Conservation (phyloP, 768 basidiomycete species). For the Neoboletus magnificus region DNA sequence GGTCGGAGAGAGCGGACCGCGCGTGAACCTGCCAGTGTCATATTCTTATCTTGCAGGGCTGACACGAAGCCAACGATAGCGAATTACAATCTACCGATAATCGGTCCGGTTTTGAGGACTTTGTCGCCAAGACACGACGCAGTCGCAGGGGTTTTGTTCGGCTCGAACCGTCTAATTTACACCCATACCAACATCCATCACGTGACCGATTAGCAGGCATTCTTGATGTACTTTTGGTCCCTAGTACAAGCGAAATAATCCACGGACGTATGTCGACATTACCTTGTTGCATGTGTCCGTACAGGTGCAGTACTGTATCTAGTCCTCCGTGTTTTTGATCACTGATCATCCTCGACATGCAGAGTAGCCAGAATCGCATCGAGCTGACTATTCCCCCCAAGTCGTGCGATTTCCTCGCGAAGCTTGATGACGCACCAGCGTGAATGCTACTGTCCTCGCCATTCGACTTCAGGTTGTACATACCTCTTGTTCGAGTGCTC, state of each 20-base stretch:
- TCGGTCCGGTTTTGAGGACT: not conserved
- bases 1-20: not conserved
- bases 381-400: conserved; percentile 75
- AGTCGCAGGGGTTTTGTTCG: not conserved
- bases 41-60: not conserved
- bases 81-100: not conserved
- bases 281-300: not conserved
- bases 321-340: not conserved
- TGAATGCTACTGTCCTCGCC: not conserved
- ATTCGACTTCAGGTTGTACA: not conserved
- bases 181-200: not conserved
- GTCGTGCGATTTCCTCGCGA: conserved; percentile 57
- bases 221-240: too few species aligned
- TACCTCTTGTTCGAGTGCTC: conserved; percentile 58
- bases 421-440: conserved; percentile 31
- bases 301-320: too few species aligned
- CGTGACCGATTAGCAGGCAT: not conserved
- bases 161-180: conserved; percentile 23
- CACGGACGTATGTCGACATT: not conserved
- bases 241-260: not conserved
- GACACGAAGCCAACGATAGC: not conserved
- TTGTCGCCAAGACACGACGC: not conserved
- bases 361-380: conserved; percentile 56
- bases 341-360: conserved; percentile 34
- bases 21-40: too few species aligned